These are phyloP conservation scores for Adansonia madagascariensis DNA, from an alignment of 441 rosid species.

Conservation along the genomic window DNA sequence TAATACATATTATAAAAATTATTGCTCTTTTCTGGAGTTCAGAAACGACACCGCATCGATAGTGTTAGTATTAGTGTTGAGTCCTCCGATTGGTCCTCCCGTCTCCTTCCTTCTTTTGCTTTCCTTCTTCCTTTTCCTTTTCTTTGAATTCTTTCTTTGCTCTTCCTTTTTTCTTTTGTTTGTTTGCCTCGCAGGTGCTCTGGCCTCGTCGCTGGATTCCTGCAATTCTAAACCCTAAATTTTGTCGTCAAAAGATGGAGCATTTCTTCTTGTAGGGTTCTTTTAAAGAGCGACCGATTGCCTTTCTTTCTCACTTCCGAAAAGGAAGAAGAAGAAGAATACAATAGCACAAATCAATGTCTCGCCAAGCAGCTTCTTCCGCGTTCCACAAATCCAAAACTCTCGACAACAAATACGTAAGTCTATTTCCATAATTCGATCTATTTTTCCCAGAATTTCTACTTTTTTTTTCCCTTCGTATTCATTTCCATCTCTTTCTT, in stretches of 20 bases:
- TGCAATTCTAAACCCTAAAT: constrained; percentile 22
- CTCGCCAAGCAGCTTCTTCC: constrained; percentile 77
- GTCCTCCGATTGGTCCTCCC: constrained; percentile 5
- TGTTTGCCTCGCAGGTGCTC: constrained; percentile 21
- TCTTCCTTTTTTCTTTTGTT: too few relatives aligned
- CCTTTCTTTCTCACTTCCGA: neutral
- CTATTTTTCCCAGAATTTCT: constrained; percentile 7
- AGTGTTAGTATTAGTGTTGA: neutral
- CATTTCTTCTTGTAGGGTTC: constrained; percentile 25
- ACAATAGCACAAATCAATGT: constrained; percentile 45
- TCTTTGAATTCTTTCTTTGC: neutral
- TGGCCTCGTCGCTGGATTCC: constrained; percentile 26
- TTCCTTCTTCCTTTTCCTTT: neutral
- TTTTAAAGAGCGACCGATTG: neutral
- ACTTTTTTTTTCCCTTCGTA: neutral
- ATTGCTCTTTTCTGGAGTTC: too few relatives aligned
- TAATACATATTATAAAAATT: too few relatives aligned
- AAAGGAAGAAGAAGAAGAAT: neutral
- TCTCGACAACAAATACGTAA: constrained; percentile 98
- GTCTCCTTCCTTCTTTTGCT: neutral
- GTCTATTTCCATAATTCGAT: constrained; percentile 24
- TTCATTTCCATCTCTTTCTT: constrained; percentile 12
- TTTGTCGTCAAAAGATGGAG: constrained; percentile 22
- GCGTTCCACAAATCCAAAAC: constrained; percentile 92
- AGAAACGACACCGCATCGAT: neutral